Evolutionary conservation across 805 yeast genomes (phyloP).

Genomic region (Suhomyces sp.): DNA sequence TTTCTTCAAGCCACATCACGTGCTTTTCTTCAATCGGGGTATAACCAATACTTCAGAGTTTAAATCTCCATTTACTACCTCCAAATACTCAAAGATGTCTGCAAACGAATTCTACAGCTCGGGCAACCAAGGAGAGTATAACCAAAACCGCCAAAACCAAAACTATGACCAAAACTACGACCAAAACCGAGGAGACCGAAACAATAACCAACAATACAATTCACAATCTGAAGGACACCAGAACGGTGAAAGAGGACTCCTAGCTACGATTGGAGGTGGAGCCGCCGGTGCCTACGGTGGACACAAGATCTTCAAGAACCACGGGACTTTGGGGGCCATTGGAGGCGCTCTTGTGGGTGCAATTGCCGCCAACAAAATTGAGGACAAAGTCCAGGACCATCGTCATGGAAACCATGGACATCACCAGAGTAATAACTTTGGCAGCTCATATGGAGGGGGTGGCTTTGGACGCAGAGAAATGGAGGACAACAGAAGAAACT

Average conservation of each 20-base stretch:
- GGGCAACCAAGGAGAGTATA: constrained; percentile 20
- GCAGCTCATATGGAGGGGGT: no score
- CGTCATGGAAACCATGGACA: no score
- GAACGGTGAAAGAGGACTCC: constrained; percentile 27
- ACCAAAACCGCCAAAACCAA: not conserved
- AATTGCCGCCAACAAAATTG: constrained; percentile 28
- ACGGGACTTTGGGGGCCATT: constrained; percentile 26
- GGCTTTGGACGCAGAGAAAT: no score
- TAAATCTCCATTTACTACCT: no score
- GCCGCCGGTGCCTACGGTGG: constrained; percentile 33
- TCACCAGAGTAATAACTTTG: no score
- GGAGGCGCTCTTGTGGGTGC: constrained; percentile 32
- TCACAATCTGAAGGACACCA: not conserved
- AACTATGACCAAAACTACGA: constrained; percentile 26
- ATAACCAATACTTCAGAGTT: no score
- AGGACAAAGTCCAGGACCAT: constrained; percentile 19
- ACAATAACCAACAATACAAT: constrained; percentile 11
- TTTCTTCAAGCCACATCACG: no score
- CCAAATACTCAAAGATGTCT: no score
- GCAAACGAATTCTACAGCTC: constrained; percentile 30
- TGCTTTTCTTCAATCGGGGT: no score
- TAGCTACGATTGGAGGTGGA: constrained; percentile 28
- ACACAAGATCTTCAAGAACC: constrained; percentile 20
- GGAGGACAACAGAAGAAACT: no score
- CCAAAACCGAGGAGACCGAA: constrained; percentile 25